These are phyloP conservation scores for Barbarea vulgaris DNA, from an alignment of 345 rosid genomes.

Conservation along the genomic window DNA sequence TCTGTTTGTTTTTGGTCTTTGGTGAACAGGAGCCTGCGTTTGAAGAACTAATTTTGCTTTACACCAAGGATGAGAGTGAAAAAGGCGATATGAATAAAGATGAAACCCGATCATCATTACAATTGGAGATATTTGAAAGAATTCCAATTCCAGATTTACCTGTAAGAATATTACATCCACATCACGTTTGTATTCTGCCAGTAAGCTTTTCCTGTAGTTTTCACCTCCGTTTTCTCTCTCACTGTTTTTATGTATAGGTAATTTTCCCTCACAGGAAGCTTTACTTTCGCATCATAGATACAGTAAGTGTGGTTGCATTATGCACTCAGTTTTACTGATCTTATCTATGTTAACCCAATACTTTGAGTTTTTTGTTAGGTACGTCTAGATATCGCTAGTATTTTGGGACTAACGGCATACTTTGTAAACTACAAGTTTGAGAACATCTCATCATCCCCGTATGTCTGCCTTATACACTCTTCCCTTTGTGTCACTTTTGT, in stretches of 20 bases:
- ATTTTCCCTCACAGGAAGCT: slow-evolving; percentile 94
- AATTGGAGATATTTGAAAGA: slow-evolving; percentile 75
- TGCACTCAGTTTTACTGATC: neutral
- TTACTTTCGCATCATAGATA: slow-evolving; percentile 93
- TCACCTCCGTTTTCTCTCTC: slow-evolving; percentile 29
- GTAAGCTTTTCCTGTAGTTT: slow-evolving; percentile 14
- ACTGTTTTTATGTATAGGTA: slow-evolving; percentile 60
- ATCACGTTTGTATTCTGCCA: slow-evolving; percentile 16
- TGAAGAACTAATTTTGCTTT: slow-evolving; percentile 82
- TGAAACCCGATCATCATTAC: slow-evolving; percentile 66
- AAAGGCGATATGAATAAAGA: slow-evolving; percentile 46
- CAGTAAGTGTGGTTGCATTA: slow-evolving; percentile 55
- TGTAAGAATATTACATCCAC: slow-evolving; percentile 49
- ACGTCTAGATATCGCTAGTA: slow-evolving; percentile 79
- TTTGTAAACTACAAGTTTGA: slow-evolving; percentile 93
- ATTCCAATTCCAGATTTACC: slow-evolving; percentile 97
- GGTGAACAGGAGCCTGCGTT: slow-evolving; percentile 87
- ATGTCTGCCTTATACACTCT: slow-evolving; percentile 31
- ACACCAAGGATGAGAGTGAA: slow-evolving; percentile 55
- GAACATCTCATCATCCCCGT: slow-evolving; percentile 85
- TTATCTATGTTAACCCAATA: slow-evolving; percentile 20
- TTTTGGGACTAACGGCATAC: slow-evolving; percentile 90
- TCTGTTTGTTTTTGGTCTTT: slow-evolving; percentile 37
- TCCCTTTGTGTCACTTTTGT: neutral
- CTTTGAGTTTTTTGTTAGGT: slow-evolving; percentile 57